Base-by-base conservation (phyloP, 345 rosid genomes). In the Citropsis articulata region DNA sequence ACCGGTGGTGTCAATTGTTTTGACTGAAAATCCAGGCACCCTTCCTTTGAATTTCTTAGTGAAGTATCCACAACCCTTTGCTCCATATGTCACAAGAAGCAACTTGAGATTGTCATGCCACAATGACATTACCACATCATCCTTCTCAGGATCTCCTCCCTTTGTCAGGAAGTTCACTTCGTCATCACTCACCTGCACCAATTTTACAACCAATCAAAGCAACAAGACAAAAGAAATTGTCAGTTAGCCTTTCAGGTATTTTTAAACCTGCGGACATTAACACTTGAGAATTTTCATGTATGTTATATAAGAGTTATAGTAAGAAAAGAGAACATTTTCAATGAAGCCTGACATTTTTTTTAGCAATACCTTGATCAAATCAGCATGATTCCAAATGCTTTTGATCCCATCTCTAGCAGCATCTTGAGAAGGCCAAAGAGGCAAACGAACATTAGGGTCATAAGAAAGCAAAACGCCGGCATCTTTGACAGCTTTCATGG, bases 61-160 rank as follows among this genome's bases (percentile, higher is more conserved):
- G 69, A 82, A 89, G 79, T 91, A 89, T 82, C 93, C 89, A 77
- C 92, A 86, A 27, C 96, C 93, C 78, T 90, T 89, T 16, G 79
- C 86, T 81, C 93, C 96, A 81, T 91, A 91, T 1, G 91, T 91
- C 8, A 91, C 92, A 59, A 91, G 16, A 72, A 91, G 90, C 40
- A 89, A 83, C 84, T 89, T 90, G 28, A 91, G 87, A 31, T 79
- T 83, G 38, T 90, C 90, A 78, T 86, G 86, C 90, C 89, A 84
- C 28, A 91, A 69, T 4, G 88, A 56, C 88, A 85, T 40, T 4
- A 86, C 91, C 40, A 84, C 88, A 10, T 90, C 96, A 63, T 90
- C 96, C 71, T 86, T 86, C 8, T 69, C 67, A 4, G 97, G 64
- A 76, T 89, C 89, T 71, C 85, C 89, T 73, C 85, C 90, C 56